Evolutionary conservation across 1,284 basidiomycete genomes (phyloP).

Genomic region (Earliella scabrosa): DNA sequence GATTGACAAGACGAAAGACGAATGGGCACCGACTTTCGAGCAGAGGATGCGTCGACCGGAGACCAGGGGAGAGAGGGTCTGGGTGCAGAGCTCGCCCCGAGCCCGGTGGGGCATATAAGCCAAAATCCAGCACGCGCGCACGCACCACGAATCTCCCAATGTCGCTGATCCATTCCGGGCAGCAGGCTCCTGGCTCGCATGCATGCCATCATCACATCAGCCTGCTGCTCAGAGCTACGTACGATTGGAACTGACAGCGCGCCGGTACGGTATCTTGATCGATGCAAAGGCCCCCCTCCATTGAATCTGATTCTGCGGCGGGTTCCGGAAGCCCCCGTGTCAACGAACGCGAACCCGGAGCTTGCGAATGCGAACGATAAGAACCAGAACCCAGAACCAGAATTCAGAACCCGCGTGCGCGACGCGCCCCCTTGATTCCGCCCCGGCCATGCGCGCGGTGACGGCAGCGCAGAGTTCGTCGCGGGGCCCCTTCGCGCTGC

Average conservation of each 20-base stretch:
- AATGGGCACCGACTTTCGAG: background rate
- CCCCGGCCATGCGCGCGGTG: too few relatives aligned
- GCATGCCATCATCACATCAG: background rate
- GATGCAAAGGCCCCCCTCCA: slow-evolving; percentile 10
- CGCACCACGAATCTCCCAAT: too few relatives aligned
- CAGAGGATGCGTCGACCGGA: too few relatives aligned
- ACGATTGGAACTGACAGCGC: too few relatives aligned
- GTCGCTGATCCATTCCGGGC: too few relatives aligned
- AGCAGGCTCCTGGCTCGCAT: too few relatives aligned
- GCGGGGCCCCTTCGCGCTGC: background rate
- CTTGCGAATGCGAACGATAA: slow-evolving; percentile 12
- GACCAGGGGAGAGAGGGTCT: slow-evolving; percentile 4
- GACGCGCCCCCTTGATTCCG: too few relatives aligned
- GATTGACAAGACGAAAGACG: background rate
- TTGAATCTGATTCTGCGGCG: slow-evolving; percentile 8
- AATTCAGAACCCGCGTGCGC: too few relatives aligned
- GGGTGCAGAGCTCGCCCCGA: background rate
- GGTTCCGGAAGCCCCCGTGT: slow-evolving; percentile 16
- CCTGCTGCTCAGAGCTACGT: too few relatives aligned
- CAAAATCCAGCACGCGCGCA: background rate
- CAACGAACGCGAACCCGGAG: slow-evolving; percentile 8
- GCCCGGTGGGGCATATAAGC: background rate
- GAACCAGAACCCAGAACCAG: too few relatives aligned
- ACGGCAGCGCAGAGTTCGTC: too few relatives aligned
- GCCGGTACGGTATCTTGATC: slow-evolving; percentile 21